Percentiles rank a stretch among this genome's conserved stretches.
phyloP scores from a whole-genome alignment of 2,329 filamentous ascomycete genomes.

The Penicillium sp. region DNA sequence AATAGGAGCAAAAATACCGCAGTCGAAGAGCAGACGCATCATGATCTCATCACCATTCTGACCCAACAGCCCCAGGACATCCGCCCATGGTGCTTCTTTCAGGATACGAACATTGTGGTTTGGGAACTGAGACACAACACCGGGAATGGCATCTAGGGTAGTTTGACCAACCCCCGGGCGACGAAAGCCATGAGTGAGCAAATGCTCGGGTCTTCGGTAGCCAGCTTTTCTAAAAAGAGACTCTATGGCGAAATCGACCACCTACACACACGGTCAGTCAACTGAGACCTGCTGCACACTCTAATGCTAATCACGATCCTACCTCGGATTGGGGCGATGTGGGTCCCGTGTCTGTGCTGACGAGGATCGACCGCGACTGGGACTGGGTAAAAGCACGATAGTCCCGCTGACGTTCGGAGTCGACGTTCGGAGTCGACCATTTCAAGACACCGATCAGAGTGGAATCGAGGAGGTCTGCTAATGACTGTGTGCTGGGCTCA shows the following conservation, averaged over 20 bases:
- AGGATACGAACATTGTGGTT: constrained; percentile 67
- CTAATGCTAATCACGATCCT: constrained; percentile 21
- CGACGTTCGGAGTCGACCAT: constrained; percentile 27
- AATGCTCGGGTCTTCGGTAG: constrained; percentile 58
- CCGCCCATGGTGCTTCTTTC: constrained; percentile 68
- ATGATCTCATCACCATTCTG: constrained; percentile 70
- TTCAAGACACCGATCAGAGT: constrained; percentile 58
- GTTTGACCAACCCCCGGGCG: constrained; percentile 34
- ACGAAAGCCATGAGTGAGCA: constrained; percentile 80
- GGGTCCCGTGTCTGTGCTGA: constrained; percentile 35
- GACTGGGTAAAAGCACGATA: constrained; percentile 61
- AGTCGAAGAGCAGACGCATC: constrained; percentile 69
- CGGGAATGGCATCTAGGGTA: constrained; percentile 53
- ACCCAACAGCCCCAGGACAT: constrained; percentile 68
- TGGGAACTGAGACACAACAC: constrained; percentile 57
- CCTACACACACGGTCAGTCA: constrained; percentile 42
- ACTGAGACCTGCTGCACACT: constrained; percentile 1
- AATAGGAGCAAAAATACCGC: constrained; percentile 66
- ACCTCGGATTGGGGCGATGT: constrained; percentile 61
- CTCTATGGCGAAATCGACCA: constrained; percentile 74
- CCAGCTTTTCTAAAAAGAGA: constrained; percentile 62
- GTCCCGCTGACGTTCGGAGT: constrained; percentile 47
- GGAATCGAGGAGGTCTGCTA: constrained; percentile 61
- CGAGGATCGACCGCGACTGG: constrained; percentile 40
- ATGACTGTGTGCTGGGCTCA: constrained; percentile 4